Conservation (phyloP, 2,329 filamentous ascomycete species). For the Volutella citrinella region DNA sequence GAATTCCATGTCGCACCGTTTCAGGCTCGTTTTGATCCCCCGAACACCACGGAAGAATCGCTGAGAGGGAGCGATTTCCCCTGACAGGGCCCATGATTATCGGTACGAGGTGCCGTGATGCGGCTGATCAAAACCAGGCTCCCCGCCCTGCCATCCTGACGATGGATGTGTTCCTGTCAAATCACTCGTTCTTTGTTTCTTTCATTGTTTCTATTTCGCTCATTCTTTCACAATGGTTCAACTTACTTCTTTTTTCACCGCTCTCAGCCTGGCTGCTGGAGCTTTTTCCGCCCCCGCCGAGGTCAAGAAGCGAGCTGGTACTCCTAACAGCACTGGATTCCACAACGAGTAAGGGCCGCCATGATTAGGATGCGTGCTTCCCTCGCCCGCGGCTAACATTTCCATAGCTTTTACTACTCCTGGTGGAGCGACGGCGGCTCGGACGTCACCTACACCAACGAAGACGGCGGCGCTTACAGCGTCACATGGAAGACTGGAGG, state of each 20-base stretch:
- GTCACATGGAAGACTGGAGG: conserved; percentile 37
- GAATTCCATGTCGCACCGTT: no score
- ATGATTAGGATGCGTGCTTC: neutral
- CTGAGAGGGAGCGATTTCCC: no score
- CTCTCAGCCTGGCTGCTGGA: conserved; percentile 20
- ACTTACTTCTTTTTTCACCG: conserved; percentile 23
- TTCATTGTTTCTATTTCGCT: neutral
- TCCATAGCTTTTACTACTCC: conserved; percentile 39
- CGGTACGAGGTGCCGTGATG: no score
- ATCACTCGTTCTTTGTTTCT: neutral
- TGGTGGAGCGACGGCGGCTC: conserved; percentile 46
- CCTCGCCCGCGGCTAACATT: neutral
- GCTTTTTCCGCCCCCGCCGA: conserved; percentile 20
- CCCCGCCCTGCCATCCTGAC: no score
- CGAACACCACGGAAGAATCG: no score
- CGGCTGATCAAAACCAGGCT: no score
- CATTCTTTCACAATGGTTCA: conserved; percentile 19
- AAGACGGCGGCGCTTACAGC: conserved; percentile 39
- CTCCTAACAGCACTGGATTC: conserved; percentile 33
- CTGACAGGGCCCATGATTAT: no score
- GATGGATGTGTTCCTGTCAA: no score
- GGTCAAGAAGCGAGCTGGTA: conserved; percentile 22
- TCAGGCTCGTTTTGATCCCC: no score
- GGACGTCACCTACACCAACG: conserved; percentile 43
- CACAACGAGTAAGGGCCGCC: conserved; percentile 30